These are phyloP conservation scores for Podospora pseudopauciseta DNA, from an alignment of 495 filamentous ascomycete species.

Conservation along the genomic window DNA sequence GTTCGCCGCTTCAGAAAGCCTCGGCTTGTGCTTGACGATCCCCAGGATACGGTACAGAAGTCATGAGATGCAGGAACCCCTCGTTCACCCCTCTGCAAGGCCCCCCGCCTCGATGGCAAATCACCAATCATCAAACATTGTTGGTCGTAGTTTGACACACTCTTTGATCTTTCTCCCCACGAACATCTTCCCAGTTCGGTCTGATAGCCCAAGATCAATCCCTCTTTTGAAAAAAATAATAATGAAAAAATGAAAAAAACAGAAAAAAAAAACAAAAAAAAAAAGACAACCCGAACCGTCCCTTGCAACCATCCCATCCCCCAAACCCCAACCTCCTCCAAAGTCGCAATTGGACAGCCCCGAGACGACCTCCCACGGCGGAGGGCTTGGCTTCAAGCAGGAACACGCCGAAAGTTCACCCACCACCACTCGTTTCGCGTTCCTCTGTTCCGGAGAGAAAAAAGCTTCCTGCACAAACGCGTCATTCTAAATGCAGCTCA, in stretches of 20 bases:
- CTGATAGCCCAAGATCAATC: background rate
- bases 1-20: background rate
- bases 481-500: background rate
- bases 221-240: background rate
- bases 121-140: slow-evolving; percentile 1
- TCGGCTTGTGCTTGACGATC: background rate
- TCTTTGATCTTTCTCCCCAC: background rate
- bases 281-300: background rate
- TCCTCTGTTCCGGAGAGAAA: background rate
- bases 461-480: background rate
- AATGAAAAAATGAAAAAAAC: background rate
- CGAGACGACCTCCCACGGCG: background rate
- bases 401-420: background rate
- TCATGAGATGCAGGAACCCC: background rate
- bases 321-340: background rate
- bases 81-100: background rate
- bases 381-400: background rate
- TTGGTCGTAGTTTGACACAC: background rate
- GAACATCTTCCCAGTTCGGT: background rate
- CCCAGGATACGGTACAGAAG: background rate
- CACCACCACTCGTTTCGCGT: background rate
- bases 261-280: too few relatives aligned
- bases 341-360: background rate
- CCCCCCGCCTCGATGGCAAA: background rate
- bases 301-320: background rate